Base-by-base conservation (phyloP, 345 rosid species). In the Gossypioides kirkii region DNA sequence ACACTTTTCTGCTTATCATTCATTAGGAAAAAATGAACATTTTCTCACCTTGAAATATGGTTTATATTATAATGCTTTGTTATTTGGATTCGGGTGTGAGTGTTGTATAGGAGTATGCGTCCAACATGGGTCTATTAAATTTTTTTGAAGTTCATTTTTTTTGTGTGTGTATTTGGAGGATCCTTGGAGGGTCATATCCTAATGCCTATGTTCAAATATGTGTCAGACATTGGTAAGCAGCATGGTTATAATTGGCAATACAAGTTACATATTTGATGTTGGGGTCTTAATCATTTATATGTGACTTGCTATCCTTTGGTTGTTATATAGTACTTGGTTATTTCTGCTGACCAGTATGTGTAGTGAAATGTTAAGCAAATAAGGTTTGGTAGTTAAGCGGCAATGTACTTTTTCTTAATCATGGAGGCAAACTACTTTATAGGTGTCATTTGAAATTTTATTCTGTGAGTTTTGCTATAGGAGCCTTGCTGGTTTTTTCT, bases 41-140 rank as follows among this genome's bases (percentile, higher is more conserved):
- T 49, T 68, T 49, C 25, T 49, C 58, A 26, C 54, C 58, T 69
- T 69, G 59, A n/a, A 32, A 26, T 69, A 32, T 69, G 60, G 46
- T 28, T 69, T n/a, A 28, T 69, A 6, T 69, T 25, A 26, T 32
- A 32, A 5, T 32, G 38, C 38, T 32, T 5, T 32, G 38, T 32
- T 32, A 32, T 32, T 32, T 32, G 7, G 38, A 32, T 32, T 32
- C 5, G 38, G 38, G 38, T 32, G 38, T 32, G 38, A 5, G 38
- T 5, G 38, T 32, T 5, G 38, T 32, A 32, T 5, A 5, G 38
- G 38, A 32, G 38, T 32, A 32, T 32, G 38, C 1, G 7, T 32
- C 7, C 38, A 32, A 32, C 38, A 32, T 32, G 38, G 4, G 38
- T 32, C 7, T 5, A 32, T 32, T 5, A 32, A 32, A 5, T 32